Evolutionary conservation across 768 basidiomycete genomes (phyloP).

Genomic region (Trametes meyenii): DNA sequence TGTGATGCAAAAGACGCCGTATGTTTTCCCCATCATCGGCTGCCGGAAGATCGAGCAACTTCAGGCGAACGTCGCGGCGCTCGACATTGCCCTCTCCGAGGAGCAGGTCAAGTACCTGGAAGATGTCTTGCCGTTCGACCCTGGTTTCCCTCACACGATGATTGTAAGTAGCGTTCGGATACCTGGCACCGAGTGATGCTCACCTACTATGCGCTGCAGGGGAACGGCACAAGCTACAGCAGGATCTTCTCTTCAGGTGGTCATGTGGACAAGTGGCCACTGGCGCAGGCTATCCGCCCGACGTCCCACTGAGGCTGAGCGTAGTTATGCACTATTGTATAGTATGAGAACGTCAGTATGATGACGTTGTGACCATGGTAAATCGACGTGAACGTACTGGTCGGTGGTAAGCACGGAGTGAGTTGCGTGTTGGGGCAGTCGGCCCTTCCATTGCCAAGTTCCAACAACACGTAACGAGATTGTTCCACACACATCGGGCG

Average conservation of each 20-base stretch:
- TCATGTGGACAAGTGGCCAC: slow-evolving; percentile 33
- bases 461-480: no score
- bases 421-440: no score
- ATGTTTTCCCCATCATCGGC: slow-evolving; percentile 45
- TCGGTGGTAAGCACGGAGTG: no score
- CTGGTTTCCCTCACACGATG: slow-evolving; percentile 44
- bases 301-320: not conserved
- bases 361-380: no score
- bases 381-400: no score
- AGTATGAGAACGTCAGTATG: no score
- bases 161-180: slow-evolving; percentile 22
- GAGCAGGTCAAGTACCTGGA: slow-evolving; percentile 53
- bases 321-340: no score
- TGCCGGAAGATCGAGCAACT: slow-evolving; percentile 56
- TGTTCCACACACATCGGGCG: no score
- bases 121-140: slow-evolving; percentile 44
- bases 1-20: slow-evolving; percentile 54
- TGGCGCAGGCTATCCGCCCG: slow-evolving; percentile 23
- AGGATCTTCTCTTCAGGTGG: slow-evolving; percentile 21
- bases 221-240: slow-evolving; percentile 26
- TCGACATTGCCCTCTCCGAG: slow-evolving; percentile 45
- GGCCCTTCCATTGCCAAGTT: no score
- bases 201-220: slow-evolving; percentile 16
- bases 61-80: slow-evolving; percentile 50
- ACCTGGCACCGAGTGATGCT: no score